Evolutionary conservation across 768 basidiomycete species (phyloP).

Genomic region (Jaapia argillacea): DNA sequence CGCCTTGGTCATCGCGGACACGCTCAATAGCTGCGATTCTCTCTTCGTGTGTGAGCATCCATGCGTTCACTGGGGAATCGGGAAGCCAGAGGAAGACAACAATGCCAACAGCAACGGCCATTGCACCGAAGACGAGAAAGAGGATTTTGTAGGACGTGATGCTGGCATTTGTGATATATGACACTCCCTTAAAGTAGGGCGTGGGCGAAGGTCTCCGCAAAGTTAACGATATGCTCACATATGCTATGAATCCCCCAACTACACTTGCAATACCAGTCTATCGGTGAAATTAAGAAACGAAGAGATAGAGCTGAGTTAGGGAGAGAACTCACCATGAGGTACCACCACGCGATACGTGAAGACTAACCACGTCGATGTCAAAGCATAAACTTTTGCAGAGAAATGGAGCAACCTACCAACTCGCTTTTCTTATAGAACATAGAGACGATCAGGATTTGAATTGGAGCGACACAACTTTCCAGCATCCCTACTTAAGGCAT

Average conservation of each 20-base stretch:
- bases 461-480: constrained; percentile 56
- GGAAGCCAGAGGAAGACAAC: constrained; percentile 51
- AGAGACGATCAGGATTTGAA: constrained; percentile 48
- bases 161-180: constrained; percentile 33
- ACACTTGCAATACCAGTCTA: constrained; percentile 50
- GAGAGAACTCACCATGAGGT: not conserved
- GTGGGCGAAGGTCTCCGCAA: not conserved
- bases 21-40: constrained; percentile 54
- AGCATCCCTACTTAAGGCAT: constrained; percentile 39
- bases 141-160: constrained; percentile 53
- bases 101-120: constrained; percentile 50
- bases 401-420: constrained; percentile 25
- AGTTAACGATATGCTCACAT: constrained; percentile 22
- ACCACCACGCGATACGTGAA: not conserved
- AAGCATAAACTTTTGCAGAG: not conserved
- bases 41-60: constrained; percentile 45
- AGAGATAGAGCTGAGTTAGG: not conserved
- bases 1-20: constrained; percentile 56
- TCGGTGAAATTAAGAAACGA: not conserved
- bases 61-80: constrained; percentile 55
- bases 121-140: constrained; percentile 46
- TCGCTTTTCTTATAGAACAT: constrained; percentile 67
- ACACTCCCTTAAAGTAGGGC: constrained; percentile 32
- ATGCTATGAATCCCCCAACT: constrained; percentile 58
- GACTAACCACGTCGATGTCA: not conserved